A percentile compares a stretch with the other conserved stretches of the same genome.
Evolutionary conservation across 495 filamentous ascomycete genomes (phyloP).

Genomic region (Aspergillus wentii): DNA sequence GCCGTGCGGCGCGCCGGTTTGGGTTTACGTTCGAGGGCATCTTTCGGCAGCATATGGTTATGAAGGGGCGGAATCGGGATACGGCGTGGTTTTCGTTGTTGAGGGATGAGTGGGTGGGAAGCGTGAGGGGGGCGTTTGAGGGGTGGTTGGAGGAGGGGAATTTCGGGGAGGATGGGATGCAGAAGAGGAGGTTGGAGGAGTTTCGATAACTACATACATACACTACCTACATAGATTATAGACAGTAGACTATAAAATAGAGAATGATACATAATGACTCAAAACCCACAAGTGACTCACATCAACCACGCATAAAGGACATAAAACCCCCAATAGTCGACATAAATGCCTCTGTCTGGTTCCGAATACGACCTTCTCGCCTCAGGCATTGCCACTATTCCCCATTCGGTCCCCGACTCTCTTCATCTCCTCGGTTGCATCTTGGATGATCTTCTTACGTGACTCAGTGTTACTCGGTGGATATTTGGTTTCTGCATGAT

Average conservation of each 20-base stretch:
- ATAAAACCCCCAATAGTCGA: too few relatives aligned
- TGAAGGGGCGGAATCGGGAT: constrained; percentile 51
- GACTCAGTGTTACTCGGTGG: too few relatives aligned
- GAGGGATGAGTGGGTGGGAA: constrained; percentile 48
- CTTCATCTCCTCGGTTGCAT: too few relatives aligned
- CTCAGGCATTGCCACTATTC: too few relatives aligned
- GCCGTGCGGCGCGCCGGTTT: constrained; percentile 43
- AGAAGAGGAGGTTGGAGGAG: constrained; percentile 33
- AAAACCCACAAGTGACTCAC: too few relatives aligned
- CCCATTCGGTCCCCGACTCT: too few relatives aligned
- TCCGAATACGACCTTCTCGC: too few relatives aligned
- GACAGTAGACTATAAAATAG: too few relatives aligned
- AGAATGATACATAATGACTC: too few relatives aligned
- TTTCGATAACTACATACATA: constrained; percentile 1
- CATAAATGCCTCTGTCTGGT: too few relatives aligned
- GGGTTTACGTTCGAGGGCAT: constrained; percentile 51
- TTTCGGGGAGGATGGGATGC: constrained; percentile 41
- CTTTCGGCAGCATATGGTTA: constrained; percentile 53
- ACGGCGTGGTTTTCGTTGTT: constrained; percentile 51
- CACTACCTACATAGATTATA: background rate
- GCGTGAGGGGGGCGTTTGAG: constrained; percentile 37
- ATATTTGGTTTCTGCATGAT: background rate
- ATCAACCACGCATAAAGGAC: too few relatives aligned
- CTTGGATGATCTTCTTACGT: too few relatives aligned
- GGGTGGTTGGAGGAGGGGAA: constrained; percentile 43